A percentile compares a stretch with the other conserved stretches of the same genome.
Conservation (phyloP, 192 early-diverging fungal genomes). For the Entrophospora sp. region DNA sequence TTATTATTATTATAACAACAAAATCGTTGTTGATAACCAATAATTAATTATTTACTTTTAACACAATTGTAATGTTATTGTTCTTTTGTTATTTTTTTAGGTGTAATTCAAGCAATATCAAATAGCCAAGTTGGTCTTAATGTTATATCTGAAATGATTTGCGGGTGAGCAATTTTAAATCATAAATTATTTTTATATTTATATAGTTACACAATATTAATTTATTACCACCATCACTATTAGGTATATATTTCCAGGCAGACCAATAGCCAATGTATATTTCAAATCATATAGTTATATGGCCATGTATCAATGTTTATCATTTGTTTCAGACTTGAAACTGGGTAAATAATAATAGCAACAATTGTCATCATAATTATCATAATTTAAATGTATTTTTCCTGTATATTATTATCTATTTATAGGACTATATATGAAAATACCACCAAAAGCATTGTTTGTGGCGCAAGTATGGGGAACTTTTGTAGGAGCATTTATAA, state of each 20-base stretch:
- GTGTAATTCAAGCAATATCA: slow-evolving; percentile 49
- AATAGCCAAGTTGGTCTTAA: slow-evolving; percentile 45
- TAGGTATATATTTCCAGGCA: slow-evolving; percentile 56
- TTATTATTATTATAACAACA: too few relatives aligned
- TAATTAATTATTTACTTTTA: too few relatives aligned
- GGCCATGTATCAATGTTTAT: slow-evolving; percentile 68
- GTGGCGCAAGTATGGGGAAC: slow-evolving; percentile 51
- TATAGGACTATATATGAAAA: slow-evolving; percentile 60
- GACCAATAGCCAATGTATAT: slow-evolving; percentile 39
- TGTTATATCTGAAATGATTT: slow-evolving; percentile 51
- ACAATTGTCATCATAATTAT: not conserved
- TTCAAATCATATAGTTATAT: slow-evolving; percentile 54
- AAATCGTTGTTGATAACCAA: too few relatives aligned
- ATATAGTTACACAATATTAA: slow-evolving; percentile 31
- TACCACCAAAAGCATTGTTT: slow-evolving; percentile 59
- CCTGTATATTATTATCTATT: not conserved
- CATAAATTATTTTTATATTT: slow-evolving; percentile 23
- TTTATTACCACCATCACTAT: slow-evolving; percentile 52
- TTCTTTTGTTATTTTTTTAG: slow-evolving; percentile 64
- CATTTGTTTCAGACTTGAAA: slow-evolving; percentile 67
- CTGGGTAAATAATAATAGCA: slow-evolving; percentile 35
- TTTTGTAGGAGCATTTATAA: slow-evolving; percentile 30
- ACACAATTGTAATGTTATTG: slow-evolving; percentile 36
- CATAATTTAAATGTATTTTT: not conserved
- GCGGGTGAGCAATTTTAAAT: slow-evolving; percentile 29